A percentile compares a stretch with the other conserved stretches of the same genome.
Evolutionary conservation across 441 rosid species (phyloP).

Genomic region (Aleurites moluccanus): DNA sequence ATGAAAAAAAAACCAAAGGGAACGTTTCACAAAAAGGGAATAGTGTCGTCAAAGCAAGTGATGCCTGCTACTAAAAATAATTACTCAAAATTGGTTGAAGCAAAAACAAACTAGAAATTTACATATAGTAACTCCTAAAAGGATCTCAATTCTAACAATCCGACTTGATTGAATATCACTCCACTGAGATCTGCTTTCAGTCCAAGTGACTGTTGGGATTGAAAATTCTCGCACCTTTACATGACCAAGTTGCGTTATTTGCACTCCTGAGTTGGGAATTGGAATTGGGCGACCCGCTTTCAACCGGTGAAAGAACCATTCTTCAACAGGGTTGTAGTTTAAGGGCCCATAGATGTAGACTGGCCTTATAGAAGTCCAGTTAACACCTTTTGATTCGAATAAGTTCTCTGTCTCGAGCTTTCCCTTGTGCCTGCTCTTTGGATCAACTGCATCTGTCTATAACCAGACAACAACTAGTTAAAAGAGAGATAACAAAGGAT

Average conservation of each 20-base stretch:
- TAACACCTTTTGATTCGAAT: slow-evolving; percentile 61
- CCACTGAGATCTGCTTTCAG: not conserved
- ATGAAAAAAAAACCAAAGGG: not conserved
- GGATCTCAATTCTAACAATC: not conserved
- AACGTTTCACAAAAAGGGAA: not conserved
- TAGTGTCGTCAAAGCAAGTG: not conserved
- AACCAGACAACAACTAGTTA: slow-evolving; percentile 20
- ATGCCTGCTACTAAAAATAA: not conserved
- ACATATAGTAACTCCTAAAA: not conserved
- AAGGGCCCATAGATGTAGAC: slow-evolving; percentile 94
- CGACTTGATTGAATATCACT: not conserved
- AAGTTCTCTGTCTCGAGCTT: slow-evolving; percentile 83
- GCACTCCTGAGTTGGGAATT: slow-evolving; percentile 79
- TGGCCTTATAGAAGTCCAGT: slow-evolving; percentile 89
- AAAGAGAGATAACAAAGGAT: not conserved
- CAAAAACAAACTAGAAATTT: not conserved
- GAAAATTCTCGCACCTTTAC: slow-evolving; percentile 61
- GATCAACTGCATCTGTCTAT: slow-evolving; percentile 86
- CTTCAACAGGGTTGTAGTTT: slow-evolving; percentile 97
- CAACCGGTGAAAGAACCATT: slow-evolving; percentile 96
- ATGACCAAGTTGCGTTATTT: slow-evolving; percentile 88
- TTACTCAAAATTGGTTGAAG: not conserved
- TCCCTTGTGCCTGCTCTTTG: slow-evolving; percentile 98
- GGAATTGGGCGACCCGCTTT: slow-evolving; percentile 95
- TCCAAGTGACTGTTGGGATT: slow-evolving; percentile 1